Conservation (phyloP, 75 land plant species). For the Selaginella moellendorffii region DNA sequence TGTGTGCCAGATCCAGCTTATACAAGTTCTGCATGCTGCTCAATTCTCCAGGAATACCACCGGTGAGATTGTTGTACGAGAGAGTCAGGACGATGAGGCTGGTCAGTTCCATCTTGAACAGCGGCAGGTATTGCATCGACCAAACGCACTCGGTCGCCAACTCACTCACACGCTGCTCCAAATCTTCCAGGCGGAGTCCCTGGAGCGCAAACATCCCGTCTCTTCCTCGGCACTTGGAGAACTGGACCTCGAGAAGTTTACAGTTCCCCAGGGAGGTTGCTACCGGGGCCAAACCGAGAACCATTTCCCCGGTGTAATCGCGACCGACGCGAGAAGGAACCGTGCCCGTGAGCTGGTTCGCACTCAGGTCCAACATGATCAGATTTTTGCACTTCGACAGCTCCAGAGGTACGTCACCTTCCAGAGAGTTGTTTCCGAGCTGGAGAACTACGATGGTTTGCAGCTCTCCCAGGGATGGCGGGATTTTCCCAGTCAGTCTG, state of each 20-base stretch:
- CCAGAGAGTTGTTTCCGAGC: slow-evolving; percentile 50
- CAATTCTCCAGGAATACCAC: slow-evolving; percentile 61
- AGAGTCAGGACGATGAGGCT: too few species aligned
- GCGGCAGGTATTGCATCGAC: slow-evolving; percentile 33
- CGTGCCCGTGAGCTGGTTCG: slow-evolving; percentile 42
- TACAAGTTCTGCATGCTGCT: slow-evolving; percentile 47
- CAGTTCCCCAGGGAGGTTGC: too few species aligned
- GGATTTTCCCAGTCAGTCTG: slow-evolving; percentile 49
- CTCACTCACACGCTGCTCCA: too few species aligned
- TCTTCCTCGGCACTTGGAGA: too few species aligned
- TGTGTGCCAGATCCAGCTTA: slow-evolving; percentile 61
- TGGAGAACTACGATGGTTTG: slow-evolving; percentile 57
- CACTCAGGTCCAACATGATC: slow-evolving; percentile 39
- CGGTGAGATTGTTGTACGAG: slow-evolving; percentile 56
- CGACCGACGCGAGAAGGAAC: slow-evolving; percentile 57
- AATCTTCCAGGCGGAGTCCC: too few species aligned
- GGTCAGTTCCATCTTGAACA: slow-evolving; percentile 55
- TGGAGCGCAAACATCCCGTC: too few species aligned
- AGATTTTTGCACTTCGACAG: slow-evolving; percentile 38
- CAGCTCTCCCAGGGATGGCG: slow-evolving; percentile 29
- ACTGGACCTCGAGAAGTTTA: too few species aligned
- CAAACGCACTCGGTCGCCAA: too few species aligned
- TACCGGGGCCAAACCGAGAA: too few species aligned
- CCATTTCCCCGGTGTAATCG: too few species aligned
- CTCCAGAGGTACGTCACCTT: slow-evolving; percentile 43